Conservation (phyloP, 345 rosid genomes). For the Diplotaxis tenuifolia region DNA sequence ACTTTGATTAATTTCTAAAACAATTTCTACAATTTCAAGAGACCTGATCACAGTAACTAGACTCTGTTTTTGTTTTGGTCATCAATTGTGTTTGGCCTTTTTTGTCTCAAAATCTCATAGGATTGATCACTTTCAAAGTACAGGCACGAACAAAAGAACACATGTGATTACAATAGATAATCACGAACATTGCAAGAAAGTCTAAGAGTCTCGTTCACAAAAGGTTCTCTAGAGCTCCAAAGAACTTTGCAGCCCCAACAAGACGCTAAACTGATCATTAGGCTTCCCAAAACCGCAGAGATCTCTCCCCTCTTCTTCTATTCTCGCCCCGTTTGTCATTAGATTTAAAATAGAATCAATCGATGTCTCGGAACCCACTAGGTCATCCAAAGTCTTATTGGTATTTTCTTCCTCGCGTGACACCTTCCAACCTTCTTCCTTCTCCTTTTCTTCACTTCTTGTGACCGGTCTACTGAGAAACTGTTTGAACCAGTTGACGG, state of each 20-base stretch:
- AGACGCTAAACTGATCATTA: neutral
- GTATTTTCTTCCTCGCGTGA: slow-evolving; percentile 2
- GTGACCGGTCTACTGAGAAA: slow-evolving; percentile 10
- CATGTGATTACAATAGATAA: neutral
- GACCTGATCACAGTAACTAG: no score
- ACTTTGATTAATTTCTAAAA: no score
- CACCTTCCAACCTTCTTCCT: neutral
- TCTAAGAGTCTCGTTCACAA: neutral
- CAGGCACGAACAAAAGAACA: neutral
- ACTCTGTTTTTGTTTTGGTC: neutral
- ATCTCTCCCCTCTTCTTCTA: slow-evolving; percentile 16
- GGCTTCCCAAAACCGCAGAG: neutral
- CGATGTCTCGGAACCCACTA: slow-evolving; percentile 15
- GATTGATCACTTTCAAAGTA: neutral
- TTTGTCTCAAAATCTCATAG: neutral
- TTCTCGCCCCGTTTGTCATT: slow-evolving; percentile 17
- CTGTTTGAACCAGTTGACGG: slow-evolving; percentile 31
- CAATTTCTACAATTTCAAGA: no score
- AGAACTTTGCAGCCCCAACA: neutral
- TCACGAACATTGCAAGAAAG: neutral
- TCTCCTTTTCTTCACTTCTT: neutral
- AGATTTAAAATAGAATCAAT: slow-evolving; percentile 6
- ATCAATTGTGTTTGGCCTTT: neutral
- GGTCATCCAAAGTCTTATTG: slow-evolving; percentile 2
- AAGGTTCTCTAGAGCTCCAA: neutral